Percentiles rank a stretch among this genome's conserved stretches.
Conservation (phyloP, 345 rosid species). For the Brassica nigra region DNA sequence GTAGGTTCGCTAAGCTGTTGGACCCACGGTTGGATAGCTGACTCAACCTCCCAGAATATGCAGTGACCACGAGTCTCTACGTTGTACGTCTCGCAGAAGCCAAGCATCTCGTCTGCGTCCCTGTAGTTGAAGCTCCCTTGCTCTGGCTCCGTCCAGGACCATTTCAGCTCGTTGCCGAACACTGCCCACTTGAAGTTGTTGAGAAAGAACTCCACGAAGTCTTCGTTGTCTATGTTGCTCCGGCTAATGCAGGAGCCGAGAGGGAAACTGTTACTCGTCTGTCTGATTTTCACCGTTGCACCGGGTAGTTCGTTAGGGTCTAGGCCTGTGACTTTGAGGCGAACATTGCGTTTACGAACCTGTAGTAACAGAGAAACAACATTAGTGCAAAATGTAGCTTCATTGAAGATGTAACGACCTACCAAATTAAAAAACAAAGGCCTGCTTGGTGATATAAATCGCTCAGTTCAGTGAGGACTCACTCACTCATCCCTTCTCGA, state of each 20-base stretch:
- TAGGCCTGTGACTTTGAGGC: constrained; percentile 61
- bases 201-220: constrained; percentile 73
- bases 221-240: constrained; percentile 85
- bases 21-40: constrained; percentile 79
- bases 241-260: constrained; percentile 85
- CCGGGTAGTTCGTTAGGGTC: constrained; percentile 49
- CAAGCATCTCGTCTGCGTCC: constrained; percentile 88
- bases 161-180: constrained; percentile 90
- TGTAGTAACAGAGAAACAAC: constrained; percentile 40
- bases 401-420: no score
- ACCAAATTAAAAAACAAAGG: no score
- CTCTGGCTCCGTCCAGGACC: constrained; percentile 96
- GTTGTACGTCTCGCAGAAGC: constrained; percentile 60
- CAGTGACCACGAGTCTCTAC: constrained; percentile 82
- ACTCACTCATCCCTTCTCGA: no score
- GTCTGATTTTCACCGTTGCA: constrained; percentile 58
- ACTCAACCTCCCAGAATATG: constrained; percentile 96
- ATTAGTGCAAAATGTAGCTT: background rate
- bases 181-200: constrained; percentile 92
- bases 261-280: constrained; percentile 75
- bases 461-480: no score
- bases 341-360: constrained; percentile 81
- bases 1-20: constrained; percentile 56
- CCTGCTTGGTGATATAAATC: no score
- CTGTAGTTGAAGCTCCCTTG: constrained; percentile 73